Conservation (phyloP, 192 early-diverging fungal genomes). For the Obelidium mucronatum region DNA sequence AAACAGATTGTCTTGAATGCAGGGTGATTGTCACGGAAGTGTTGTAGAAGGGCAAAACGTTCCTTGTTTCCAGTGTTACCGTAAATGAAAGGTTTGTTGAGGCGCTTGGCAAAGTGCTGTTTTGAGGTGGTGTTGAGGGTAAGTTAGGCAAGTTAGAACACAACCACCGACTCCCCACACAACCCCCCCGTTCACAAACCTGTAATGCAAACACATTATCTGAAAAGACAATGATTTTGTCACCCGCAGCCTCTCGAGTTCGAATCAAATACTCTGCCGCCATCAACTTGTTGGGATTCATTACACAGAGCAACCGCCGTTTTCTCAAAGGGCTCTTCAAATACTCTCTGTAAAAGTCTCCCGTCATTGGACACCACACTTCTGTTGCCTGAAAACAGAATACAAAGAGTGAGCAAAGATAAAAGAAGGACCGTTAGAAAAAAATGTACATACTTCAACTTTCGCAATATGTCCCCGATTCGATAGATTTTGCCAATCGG, state of each 20-base stretch:
- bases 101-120: conserved; percentile 78
- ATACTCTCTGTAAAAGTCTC: conserved; percentile 94
- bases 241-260: conserved; percentile 88
- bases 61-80: conserved; percentile 90
- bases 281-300: conserved; percentile 99
- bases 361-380: conserved; percentile 99
- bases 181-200: conserved; percentile 49
- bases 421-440: conserved; percentile 18
- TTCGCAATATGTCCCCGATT: conserved; percentile 96
- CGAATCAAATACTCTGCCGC: conserved; percentile 94
- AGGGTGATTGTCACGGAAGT: conserved; percentile 48
- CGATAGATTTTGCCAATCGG: conserved; percentile 99
- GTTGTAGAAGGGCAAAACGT: conserved; percentile 56
- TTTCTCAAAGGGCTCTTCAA: conserved; percentile 39
- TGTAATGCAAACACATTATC: conserved; percentile 95
- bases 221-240: conserved; percentile 99
- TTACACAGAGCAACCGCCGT: conserved; percentile 82
- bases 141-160: conserved; percentile 1
- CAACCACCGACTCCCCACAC: neutral
- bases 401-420: conserved; percentile 2
- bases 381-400: conserved; percentile 77
- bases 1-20: conserved; percentile 63
- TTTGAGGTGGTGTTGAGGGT: neutral
- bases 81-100: conserved; percentile 88
- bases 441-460: conserved; percentile 51